These are phyloP conservation scores for Ampelomyces quisqualis DNA, from an alignment of 2,329 filamentous ascomycete species.

Conservation along the genomic window DNA sequence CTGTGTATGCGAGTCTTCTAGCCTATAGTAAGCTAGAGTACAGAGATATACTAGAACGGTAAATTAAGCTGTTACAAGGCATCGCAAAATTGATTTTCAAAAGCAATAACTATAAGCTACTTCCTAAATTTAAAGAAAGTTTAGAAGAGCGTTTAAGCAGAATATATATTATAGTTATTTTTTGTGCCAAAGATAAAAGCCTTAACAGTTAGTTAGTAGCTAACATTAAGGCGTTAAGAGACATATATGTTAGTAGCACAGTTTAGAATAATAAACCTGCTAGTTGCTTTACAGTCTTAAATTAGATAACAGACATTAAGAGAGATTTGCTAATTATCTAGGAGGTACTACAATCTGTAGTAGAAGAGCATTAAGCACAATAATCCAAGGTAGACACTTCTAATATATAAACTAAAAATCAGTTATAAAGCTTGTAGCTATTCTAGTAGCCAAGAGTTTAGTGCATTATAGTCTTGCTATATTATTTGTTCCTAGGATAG, in stretches of 20 bases:
- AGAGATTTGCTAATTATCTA: constrained; percentile 67
- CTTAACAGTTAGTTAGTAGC: constrained; percentile 68
- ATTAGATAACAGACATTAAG: constrained; percentile 73
- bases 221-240: constrained; percentile 70
- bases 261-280: constrained; percentile 73
- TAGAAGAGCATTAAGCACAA: not conserved
- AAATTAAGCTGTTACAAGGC: constrained; percentile 68
- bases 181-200: constrained; percentile 65
- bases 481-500: too few species aligned
- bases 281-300: constrained; percentile 80
- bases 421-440: not conserved
- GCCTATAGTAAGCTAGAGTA: constrained; percentile 73
- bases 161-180: constrained; percentile 72
- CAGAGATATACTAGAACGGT: constrained; percentile 66
- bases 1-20: constrained; percentile 77
- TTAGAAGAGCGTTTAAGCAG: constrained; percentile 50
- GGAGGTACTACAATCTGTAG: constrained; percentile 57
- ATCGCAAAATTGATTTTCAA: constrained; percentile 65
- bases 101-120: constrained; percentile 64
- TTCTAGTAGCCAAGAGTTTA: too few species aligned
- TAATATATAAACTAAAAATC: too few species aligned
- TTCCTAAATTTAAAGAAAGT: constrained; percentile 54
- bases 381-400: too few species aligned
- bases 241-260: constrained; percentile 82
- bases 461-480: too few species aligned